Base-by-base conservation (phyloP, 2,329 filamentous ascomycete genomes). In the Cytospora chrysosperma region DNA sequence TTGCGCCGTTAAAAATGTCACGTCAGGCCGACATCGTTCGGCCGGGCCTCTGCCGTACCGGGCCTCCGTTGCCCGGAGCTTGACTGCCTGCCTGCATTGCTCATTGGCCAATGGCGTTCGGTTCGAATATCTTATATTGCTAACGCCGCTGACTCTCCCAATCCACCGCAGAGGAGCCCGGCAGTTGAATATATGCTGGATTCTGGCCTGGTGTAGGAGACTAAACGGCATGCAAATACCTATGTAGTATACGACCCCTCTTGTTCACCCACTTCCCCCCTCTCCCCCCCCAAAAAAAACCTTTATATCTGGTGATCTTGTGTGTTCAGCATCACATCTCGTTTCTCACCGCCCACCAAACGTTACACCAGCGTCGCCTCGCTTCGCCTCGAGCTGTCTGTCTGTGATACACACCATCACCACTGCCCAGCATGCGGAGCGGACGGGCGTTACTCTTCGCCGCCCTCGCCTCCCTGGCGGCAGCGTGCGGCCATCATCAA, bases 401-500 rank as follows among this genome's bases (percentile, higher is more conserved):
- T 37, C 32, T 13, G 26, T 40, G n/a, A n/a, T n/a, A 12, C 4
- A 32, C 28, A 27, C n/a, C 47, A 55, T 49, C 53, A 53, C 27
- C 17, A 13, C 10, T n/a, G 15, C 26, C 32, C 57, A 51, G 24
- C 27, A 74, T 75, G 73, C 72, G 67, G 49, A 60, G 67, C 40
- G 53, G 54, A 30, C 62, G 55, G 58, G 50, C 58, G n/a, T 37
- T 71, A 47, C n/a, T 71, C 56, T 68, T 58, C 10, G 59, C 59
- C 21, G 65, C 56, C 3, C 40, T 65, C 62, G 67, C 72, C 50
- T 68, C 69, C 12, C 66, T 75, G 50, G 67, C 72, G 24, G 64
- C 67, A 47, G 75, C 73, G 19, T 73, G 74, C 67, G 69, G 72
- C 47, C 70, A 72, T 53, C 68, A 75, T 69, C 68, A 69, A 60